Percentiles rank a stretch among this genome's conserved stretches.
Evolutionary conservation across 2,329 filamentous ascomycete species (phyloP).

Genomic region (Diaporthe aspalathi): DNA sequence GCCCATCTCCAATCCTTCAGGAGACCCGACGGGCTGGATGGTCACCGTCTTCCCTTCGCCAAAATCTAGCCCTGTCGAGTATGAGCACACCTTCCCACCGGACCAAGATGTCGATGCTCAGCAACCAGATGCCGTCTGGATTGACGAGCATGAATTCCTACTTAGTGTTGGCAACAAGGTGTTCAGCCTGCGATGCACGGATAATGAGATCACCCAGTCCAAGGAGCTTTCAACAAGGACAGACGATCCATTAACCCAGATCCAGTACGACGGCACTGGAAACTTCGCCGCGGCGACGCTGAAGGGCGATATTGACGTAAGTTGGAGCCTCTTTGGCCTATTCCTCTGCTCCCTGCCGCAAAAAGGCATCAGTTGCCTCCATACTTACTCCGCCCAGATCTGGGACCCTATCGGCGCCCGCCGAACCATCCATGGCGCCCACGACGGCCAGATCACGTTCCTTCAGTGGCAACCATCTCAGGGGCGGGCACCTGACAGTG

Average conservation of each 20-base stretch:
- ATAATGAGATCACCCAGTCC: conserved; percentile 57
- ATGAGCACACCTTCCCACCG: conserved; percentile 52
- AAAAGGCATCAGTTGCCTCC: not conserved
- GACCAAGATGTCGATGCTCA: conserved; percentile 63
- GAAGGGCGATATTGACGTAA: conserved; percentile 70
- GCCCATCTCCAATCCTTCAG: conserved; percentile 57
- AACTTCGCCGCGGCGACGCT: conserved; percentile 67
- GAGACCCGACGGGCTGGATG: conserved; percentile 54
- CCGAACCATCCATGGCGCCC: conserved; percentile 63
- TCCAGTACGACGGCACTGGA: conserved; percentile 67
- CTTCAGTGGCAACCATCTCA: conserved; percentile 71
- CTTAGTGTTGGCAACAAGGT: conserved; percentile 69
- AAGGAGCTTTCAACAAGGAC: conserved; percentile 65
- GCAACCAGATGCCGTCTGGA: conserved; percentile 70
- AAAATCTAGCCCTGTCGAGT: conserved; percentile 58
- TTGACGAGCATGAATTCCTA: conserved; percentile 67
- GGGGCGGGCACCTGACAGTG: conserved; percentile 53
- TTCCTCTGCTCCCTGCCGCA: not conserved
- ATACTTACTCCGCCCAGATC: conserved; percentile 52
- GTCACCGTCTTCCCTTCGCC: conserved; percentile 65
- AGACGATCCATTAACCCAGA: conserved; percentile 65
- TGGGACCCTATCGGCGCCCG: conserved; percentile 66
- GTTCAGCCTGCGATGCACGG: conserved; percentile 59
- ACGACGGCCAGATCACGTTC: conserved; percentile 68
- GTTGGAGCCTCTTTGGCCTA: conserved; percentile 42